These are phyloP conservation scores for Arthrobotrys pseudoclavata DNA, from an alignment of 2,329 filamentous ascomycete species.

Conservation along the genomic window DNA sequence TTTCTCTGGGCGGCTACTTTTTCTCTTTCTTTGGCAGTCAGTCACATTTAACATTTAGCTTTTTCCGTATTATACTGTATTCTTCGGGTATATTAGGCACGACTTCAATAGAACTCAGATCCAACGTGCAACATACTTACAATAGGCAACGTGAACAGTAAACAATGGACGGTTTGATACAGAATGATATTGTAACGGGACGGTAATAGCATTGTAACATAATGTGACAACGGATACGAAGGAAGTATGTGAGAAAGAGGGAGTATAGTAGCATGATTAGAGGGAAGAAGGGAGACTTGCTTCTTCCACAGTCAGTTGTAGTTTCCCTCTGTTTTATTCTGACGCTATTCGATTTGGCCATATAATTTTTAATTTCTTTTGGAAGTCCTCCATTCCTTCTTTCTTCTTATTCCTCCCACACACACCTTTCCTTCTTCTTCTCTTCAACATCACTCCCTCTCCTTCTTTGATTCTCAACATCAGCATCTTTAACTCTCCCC, in stretches of 20 bases:
- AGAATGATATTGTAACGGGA: not conserved
- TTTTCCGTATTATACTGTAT: not conserved
- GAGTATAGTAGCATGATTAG: slow-evolving; percentile 16
- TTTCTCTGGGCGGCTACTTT: slow-evolving; percentile 11
- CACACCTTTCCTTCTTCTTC: slow-evolving; percentile 23
- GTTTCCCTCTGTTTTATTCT: slow-evolving; percentile 13
- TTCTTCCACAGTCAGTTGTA: slow-evolving; percentile 12
- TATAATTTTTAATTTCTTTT: slow-evolving; percentile 60
- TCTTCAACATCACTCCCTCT: slow-evolving; percentile 17
- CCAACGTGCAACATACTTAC: too few relatives aligned
- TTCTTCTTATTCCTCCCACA: not conserved
- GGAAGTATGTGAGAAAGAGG: not conserved
- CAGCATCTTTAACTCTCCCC: not conserved
- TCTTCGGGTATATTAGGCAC: not conserved
- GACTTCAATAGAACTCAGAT: not conserved
- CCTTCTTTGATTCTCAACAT: slow-evolving; percentile 25
- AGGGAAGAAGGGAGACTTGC: slow-evolving; percentile 3
- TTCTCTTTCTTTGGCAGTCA: not conserved
- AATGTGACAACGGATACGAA: not conserved
- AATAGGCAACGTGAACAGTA: too few relatives aligned
- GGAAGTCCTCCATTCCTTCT: slow-evolving; percentile 55
- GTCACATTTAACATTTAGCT: not conserved
- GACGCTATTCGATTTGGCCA: slow-evolving; percentile 47
- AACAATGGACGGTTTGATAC: not conserved
- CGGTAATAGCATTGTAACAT: not conserved